Evolutionary conservation across 306 rosid genomes (phyloP), one percentile per base, ranked within the genome.

Genomic region (Medicago arabica): DNA sequence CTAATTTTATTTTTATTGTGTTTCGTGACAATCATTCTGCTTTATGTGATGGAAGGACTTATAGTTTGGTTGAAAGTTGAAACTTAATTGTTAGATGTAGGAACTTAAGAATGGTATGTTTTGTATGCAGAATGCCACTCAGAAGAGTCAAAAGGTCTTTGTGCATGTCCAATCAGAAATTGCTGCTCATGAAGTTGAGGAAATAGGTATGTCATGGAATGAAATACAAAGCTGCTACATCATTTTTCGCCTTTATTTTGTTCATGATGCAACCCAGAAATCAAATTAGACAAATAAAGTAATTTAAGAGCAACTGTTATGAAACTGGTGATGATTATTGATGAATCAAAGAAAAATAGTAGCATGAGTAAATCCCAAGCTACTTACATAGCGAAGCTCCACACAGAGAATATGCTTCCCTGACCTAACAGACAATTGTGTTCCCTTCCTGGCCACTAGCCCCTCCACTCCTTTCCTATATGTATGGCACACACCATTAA

Each of bases 101-200:
- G 62, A 61, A 44, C 74, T 83, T 50, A 83, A 15, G 9, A 12
- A 67, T 75, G 13, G 19, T 63, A 63, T 83, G 51, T 75, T 58
- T 25, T 75, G 55, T 75, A 38, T 69, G 47, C 89, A 90, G 98
- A 90, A 93, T 83, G 98, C 96, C 25, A 93, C 98, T 34, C 95
- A 93, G 73, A 93, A 93, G 75, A 90, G 98, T 82, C 97, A 91
- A 61, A 93, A 93, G 86, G 86, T 93, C 50, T 93, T 91, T 79
- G 95, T 93, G 14, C 98, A 93, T 10, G 98, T 93, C 15, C 91
- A 81, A 17, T 93, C 97, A 1, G 98, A 88, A 83, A 91, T 93
- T 80, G 98, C 97, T 46, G 97, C 97, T 69, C 97, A 88, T 47
- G 97, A 92, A 81, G 97, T 92, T 66, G 94, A 92, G 83, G 97